Evolutionary conservation across 78 protist species (phyloP).

Genomic region (slime mould (Dictyostelium discoideum)): DNA sequence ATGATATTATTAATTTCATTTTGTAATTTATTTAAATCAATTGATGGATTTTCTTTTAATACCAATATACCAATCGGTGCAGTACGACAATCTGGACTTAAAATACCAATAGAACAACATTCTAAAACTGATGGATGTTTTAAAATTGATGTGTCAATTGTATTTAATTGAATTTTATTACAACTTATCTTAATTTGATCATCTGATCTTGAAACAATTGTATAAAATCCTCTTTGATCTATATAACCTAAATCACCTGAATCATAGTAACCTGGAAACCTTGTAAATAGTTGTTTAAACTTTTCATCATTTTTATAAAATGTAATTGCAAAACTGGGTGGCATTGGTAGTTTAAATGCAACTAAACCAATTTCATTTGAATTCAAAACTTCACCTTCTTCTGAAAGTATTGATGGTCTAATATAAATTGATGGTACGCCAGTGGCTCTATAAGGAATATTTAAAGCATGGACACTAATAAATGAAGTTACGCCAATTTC

Average conservation of each 20-base stretch:
- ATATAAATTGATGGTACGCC: neutral
- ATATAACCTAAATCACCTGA: constrained; percentile 89
- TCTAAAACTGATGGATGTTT: constrained; percentile 62
- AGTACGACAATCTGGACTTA: constrained; percentile 75
- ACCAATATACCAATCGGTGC: constrained; percentile 80
- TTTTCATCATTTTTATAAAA: constrained; percentile 70
- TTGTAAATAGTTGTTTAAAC: neutral
- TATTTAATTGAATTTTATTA: constrained; percentile 85
- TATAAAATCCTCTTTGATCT: constrained; percentile 70
- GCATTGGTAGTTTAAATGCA: constrained; percentile 80
- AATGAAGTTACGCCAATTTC: constrained; percentile 54
- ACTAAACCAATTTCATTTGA: constrained; percentile 58
- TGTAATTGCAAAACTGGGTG: constrained; percentile 72
- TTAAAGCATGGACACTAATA: neutral
- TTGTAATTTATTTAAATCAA: neutral
- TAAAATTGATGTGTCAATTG: constrained; percentile 78
- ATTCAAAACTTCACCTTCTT: neutral
- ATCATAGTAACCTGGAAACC: constrained; percentile 54
- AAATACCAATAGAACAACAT: constrained; percentile 86
- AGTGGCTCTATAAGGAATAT: too few relatives aligned
- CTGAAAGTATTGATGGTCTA: neutral
- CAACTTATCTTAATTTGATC: constrained; percentile 92
- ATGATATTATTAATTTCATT: neutral
- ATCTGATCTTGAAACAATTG: constrained; percentile 88
- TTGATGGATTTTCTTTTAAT: constrained; percentile 23